Percentiles rank a stretch among this genome's conserved stretches.
Evolutionary conservation across 1,139 yeast species (phyloP).

Genomic region (Taphrina deformans): DNA sequence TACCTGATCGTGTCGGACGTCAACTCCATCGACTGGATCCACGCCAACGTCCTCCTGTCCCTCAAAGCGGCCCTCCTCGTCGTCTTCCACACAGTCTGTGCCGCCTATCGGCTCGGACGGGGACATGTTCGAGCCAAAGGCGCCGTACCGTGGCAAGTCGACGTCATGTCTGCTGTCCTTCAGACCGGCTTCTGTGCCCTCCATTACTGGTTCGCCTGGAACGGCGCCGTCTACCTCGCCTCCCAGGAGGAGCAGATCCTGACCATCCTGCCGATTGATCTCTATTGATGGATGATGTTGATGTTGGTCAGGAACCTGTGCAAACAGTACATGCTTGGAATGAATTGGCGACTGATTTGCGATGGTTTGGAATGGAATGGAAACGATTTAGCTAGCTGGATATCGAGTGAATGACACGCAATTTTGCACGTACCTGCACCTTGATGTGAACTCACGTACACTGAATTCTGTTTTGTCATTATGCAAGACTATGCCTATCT

Average conservation of each 20-base stretch:
- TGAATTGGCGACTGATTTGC: no score
- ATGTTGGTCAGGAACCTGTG: no score
- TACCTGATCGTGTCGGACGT: background rate
- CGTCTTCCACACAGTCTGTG: background rate
- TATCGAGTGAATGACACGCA: no score
- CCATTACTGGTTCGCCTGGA: background rate
- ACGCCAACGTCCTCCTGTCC: background rate
- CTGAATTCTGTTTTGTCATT: no score
- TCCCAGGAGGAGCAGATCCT: background rate
- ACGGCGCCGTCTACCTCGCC: background rate
- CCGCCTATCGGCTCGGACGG: background rate
- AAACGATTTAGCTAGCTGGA: no score
- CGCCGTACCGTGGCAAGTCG: background rate
- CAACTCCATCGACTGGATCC: background rate
- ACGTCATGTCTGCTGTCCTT: background rate
- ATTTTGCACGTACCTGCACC: no score
- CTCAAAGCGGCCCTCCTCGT: background rate
- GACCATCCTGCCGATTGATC: background rate
- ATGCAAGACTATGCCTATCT: background rate
- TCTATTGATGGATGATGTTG: no score
- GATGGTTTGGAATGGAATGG: no score
- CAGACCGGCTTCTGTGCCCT: background rate
- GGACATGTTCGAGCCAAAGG: background rate
- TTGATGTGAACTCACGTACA: no score
- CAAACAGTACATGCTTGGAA: no score